A percentile compares a stretch with the other conserved stretches of the same genome.
Evolutionary conservation across 352 stramenopile genomes (phyloP).

Genomic region (Discostella stelligera): DNA sequence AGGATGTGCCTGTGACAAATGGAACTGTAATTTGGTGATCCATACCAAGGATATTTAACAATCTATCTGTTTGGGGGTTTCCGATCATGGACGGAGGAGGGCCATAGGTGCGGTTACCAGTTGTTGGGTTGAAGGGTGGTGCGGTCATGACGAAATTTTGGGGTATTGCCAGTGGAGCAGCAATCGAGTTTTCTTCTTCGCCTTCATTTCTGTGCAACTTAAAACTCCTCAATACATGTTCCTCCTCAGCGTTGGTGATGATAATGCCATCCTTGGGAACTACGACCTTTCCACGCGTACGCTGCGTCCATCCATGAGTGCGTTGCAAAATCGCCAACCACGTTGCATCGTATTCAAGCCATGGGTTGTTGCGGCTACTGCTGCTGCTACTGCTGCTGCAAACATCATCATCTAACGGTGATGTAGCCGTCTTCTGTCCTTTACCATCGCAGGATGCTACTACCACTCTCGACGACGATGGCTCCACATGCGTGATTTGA

Average conservation of each 20-base stretch:
- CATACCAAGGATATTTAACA: constrained; percentile 90
- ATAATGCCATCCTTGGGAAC: constrained; percentile 73
- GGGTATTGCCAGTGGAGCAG: constrained; percentile 52
- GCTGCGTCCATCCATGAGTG: constrained; percentile 88
- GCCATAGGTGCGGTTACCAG: constrained; percentile 6
- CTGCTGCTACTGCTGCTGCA: neutral
- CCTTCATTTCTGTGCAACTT: neutral
- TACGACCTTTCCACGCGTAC: constrained; percentile 76
- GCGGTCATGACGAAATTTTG: constrained; percentile 70
- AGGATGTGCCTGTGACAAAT: constrained; percentile 60
- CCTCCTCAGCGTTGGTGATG: constrained; percentile 84
- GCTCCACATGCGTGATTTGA: constrained; percentile 88
- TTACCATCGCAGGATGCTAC: constrained; percentile 13
- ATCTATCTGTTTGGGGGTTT: constrained; percentile 94
- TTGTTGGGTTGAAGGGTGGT: constrained; percentile 26
- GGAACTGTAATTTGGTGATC: constrained; percentile 92
- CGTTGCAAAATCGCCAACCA: constrained; percentile 92
- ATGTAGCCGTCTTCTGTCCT: constrained; percentile 6
- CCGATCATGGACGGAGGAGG: constrained; percentile 68
- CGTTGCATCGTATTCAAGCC: constrained; percentile 90
- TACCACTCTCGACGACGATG: constrained; percentile 50
- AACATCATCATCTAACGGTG: neutral
- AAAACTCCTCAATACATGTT: constrained; percentile 80
- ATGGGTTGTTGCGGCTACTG: constrained; percentile 1
- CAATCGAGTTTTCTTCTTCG: neutral